Conservation (phyloP, 2,329 filamentous ascomycete genomes). For the Alternaria consortialis region DNA sequence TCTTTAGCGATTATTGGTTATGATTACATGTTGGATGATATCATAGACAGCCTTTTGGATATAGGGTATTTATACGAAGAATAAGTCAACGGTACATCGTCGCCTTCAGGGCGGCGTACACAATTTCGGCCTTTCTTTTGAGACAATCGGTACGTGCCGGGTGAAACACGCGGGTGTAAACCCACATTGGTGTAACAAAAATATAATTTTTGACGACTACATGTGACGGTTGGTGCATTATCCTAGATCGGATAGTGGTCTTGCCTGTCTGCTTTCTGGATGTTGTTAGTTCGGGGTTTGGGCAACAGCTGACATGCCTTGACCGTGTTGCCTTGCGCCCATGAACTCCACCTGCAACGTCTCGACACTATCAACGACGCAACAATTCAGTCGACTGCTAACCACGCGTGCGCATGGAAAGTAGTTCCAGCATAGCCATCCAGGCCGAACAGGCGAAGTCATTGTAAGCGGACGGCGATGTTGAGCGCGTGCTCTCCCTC, state of each 20-base stretch:
- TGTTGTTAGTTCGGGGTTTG: not conserved
- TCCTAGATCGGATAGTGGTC: not conserved
- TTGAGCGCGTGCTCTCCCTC: not conserved
- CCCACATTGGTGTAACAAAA: not conserved
- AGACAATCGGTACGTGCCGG: not conserved
- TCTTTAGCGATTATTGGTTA: conserved; percentile 4
- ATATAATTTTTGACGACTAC: not conserved
- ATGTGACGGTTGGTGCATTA: not conserved
- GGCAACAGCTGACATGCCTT: not conserved
- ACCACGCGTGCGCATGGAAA: not conserved
- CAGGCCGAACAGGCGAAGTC: not conserved
- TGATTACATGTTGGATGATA: conserved; percentile 9
- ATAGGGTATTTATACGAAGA: not conserved
- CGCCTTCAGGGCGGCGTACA: not conserved
- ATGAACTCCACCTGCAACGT: not conserved
- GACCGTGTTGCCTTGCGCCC: not conserved
- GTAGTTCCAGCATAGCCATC: not conserved
- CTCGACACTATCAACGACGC: not conserved
- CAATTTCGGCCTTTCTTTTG: conserved; percentile 1
- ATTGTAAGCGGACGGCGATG: not conserved
- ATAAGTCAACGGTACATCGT: not conserved
- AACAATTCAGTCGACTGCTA: not conserved
- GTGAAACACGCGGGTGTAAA: not conserved
- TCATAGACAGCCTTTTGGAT: conserved; percentile 6
- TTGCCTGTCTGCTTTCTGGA: not conserved